Base-by-base conservation (phyloP, 768 basidiomycete species). In the Naematelia encephala region DNA sequence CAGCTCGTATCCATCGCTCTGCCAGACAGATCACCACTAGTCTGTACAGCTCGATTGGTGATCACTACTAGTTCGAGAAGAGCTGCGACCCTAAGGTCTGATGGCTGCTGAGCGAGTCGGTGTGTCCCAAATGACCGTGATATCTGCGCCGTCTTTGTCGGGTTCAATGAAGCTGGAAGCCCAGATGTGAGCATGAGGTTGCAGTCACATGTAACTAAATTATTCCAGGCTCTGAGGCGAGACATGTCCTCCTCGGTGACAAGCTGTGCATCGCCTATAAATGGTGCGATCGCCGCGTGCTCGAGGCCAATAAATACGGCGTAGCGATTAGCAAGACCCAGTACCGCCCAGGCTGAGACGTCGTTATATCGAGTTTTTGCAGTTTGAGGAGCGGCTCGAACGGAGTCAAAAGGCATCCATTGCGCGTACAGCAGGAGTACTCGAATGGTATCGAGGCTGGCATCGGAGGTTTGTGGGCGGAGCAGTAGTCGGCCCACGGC, bases 101-200 rank as follows among this genome's bases (percentile, higher is more conserved):
- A 25, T 14, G 51, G 51, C 23, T 53, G 51, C 28, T 53, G 51
- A 3, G 51, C 51, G 11, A 34, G 22, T 29, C 23, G 27, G 22
- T 53, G 51, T 10, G n/a, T 23, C 22, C 26, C 51, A 23, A 53
- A 53, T 23, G 30, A 19, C 16, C 30, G 21, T 10, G 26, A 25
- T 23, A 53, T 39, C 5, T 25, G 8, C 5, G 28, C 51, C 5
- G 51, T 30, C n/a, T 25, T 23, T 14, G 11, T 30, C 13, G 51
- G 51, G 30, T 53, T 29, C 4, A 53, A 21, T n/a, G 51, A 53
- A 19, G 51, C 51, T 3, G 51, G 51, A n/a, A 53, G 51, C n/a
- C 51, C 51, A 23, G 51, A 53, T 13, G 51, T 53, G n/a, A 53
- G 27, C 51, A 53, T 53, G 30, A 53, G 51, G 28, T 53, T 53